Base-by-base conservation (phyloP, 2,329 filamentous ascomycete species). In the Aspergillus thermomutatus region DNA sequence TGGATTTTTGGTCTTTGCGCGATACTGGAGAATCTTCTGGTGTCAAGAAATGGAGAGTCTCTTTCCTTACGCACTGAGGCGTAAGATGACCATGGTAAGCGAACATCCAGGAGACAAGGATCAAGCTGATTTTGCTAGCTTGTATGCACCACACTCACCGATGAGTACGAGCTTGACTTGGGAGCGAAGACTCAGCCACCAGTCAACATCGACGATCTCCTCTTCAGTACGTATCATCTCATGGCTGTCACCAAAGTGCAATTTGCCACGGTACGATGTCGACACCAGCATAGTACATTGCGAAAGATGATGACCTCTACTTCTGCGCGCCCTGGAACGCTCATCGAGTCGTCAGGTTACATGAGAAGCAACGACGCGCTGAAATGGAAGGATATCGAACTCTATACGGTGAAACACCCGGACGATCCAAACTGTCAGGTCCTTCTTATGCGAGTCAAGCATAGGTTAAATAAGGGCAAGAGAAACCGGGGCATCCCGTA, bases 231-330 rank as follows among this genome's bases (percentile, higher is more conserved):
- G 7, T 59, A 60, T 53, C 40, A 66, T 53, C 52, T 61, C 3
- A 57, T 67, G 11, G 59, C 58, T 23, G 5, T 50, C 7, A 55
- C 37, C n/a, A 43, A 53, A 45, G 56, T 59, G n/a, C 7, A 46
- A 10, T 66, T 65, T 45, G 34, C 58, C 1, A 63, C 55, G 2
- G 43, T 59, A 14, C 50, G 57, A n/a, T 50, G 50, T 52, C n/a
- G 53, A 10, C 52, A 62, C n/a, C 49, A 67, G 52, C 27, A 58
- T 7, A 67, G 55, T 40, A 60, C 52, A 17, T 34, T 64, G 8
- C 31, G 59, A 53, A 66, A 66, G 55, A 67, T 65, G 49, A 67
- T 66, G 54, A 58, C 49, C 4, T 62, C 57, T 2, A 63, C 53
- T 46, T 55, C 31, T 26, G 60, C 61, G 2, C 53, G 56, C 40